Base-by-base conservation (phyloP, 2,329 filamentous ascomycete species). In the Teratosphaeria viscida region DNA sequence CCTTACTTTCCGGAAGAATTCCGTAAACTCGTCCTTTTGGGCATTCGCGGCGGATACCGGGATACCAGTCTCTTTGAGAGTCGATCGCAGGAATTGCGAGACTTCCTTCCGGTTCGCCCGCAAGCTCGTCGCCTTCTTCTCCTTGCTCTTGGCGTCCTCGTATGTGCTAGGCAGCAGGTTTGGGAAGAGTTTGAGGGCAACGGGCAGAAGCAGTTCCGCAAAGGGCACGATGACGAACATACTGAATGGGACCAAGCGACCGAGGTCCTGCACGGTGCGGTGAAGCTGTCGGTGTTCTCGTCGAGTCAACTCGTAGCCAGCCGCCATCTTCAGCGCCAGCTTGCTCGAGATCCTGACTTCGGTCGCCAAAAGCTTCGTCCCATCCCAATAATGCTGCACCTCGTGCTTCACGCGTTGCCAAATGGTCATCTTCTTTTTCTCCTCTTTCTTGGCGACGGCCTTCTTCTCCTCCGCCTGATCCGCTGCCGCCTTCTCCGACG, bases 141-240 rank as follows among this genome's bases (percentile, higher is more conserved):
- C 94, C 74, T 91, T 95, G 62, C 90, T 87, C 70, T 89, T 90
- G 73, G 95, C 88, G 34, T 85, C 92, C 76, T 99, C 94, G 73
- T 95, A 99, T 29, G 94, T 99, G 80, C 91, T 96, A 55, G 94
- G 94, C 57, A 99, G 85, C 76, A 99, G 82, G 76, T 97, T 97
- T 73, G 94, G 94, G 84, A 99, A 99, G 54, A 99, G 79, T 77
- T 89, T 95, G 56, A 99, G 82, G 7, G 92, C 94, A 54, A 99
- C 81, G 1, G 94, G 94, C 26, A 97, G 84, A 53, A 99, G 82
- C 39, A 96, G 80, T 77, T 99, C 94, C 60, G 92, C 94, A 66
- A 99, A 95, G 1, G 94, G 94, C 47, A 99, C 91, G 66, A 99
- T 92, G 68, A 99, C 83, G 75, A 99, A 99, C 67, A 96, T 88